phyloP scores from a whole-genome alignment of 2,329 filamentous ascomycete genomes.

The Fusarium abutilonis region DNA sequence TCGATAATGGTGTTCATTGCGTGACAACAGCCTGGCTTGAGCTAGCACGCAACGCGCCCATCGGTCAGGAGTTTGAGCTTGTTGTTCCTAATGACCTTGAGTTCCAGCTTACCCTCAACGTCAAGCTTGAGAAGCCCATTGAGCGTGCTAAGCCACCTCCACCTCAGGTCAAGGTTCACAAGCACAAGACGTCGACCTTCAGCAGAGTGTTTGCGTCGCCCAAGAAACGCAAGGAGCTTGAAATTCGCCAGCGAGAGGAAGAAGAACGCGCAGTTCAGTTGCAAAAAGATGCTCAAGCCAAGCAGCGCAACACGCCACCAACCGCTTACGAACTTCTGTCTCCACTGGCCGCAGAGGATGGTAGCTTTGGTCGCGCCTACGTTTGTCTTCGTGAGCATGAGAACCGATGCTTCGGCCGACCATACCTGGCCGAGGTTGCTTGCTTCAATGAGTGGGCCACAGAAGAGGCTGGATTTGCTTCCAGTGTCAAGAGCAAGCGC shows the following conservation, averaged over 20 bases:
- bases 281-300: slow-evolving; percentile 71
- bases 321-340: slow-evolving; percentile 88
- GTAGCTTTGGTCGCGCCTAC: slow-evolving; percentile 93
- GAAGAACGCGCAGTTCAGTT: slow-evolving; percentile 75
- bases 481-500: slow-evolving; percentile 95
- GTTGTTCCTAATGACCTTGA: slow-evolving; percentile 98
- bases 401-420: slow-evolving; percentile 84
- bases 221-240: slow-evolving; percentile 95
- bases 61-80: slow-evolving; percentile 97
- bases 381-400: slow-evolving; percentile 95
- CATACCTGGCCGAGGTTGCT: slow-evolving; percentile 86
- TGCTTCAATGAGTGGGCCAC: slow-evolving; percentile 99
- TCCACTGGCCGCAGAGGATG: slow-evolving; percentile 86
- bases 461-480: slow-evolving; percentile 80
- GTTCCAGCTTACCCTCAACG: slow-evolving; percentile 96
- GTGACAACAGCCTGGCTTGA: slow-evolving; percentile 97
- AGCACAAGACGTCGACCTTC: slow-evolving; percentile 86
- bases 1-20: slow-evolving; percentile 98
- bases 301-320: slow-evolving; percentile 70
- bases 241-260: slow-evolving; percentile 83
- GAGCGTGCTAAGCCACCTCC: slow-evolving; percentile 63
- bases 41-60: slow-evolving; percentile 88
- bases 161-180: slow-evolving; percentile 69
- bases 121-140: slow-evolving; percentile 87
- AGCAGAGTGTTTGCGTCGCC: slow-evolving; percentile 93